Base-by-base conservation (phyloP, 306 rosid genomes). In the Oemleria cerasiformis region DNA sequence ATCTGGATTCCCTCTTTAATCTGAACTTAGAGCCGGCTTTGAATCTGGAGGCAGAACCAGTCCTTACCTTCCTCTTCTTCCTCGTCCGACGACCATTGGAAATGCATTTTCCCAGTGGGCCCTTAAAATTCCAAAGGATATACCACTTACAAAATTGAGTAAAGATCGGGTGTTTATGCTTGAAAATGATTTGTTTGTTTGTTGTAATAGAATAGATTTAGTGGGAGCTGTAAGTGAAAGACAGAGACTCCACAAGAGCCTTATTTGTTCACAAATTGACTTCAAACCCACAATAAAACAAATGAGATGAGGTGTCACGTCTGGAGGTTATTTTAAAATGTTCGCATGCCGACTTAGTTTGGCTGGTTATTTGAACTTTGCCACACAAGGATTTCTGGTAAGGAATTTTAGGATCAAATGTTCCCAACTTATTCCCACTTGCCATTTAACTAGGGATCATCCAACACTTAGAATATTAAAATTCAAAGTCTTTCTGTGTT, bases 261-360 rank as follows among this genome's bases (percentile, higher is more conserved):
- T 36, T 36, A 39, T 65, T 8, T 44, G 70, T 65, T 44, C 25
- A 30, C 8, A 47, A 30, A 48, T 67, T 67, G 61, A 36, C 47
- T 16, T n/a, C 16, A 20, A 47, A 49, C 48, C 72, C 2, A 1
- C 4, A 39, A 61, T 19, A 61, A 41, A 40, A 20, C 50, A 38
- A 50, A 50, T 38, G 36, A 38, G 61, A 51, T 68, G n/a, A 68
- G 61, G 72, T 68, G 72, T 68, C 61, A 38, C 47, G 11, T 50
- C 61, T 68, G n/a, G 13, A 16, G 10, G 8, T 16, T 39, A 36
- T 30, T 5, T 38, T 47, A 11, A 15, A 50, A 50, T 36, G 36
- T 47, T 17, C 3, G 61, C n/a, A 9, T n/a, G 72, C 20, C 36
- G 13, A 13, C 20, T 10, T 68, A 51, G 15, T 36, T 68, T 50